Percentiles rank a stretch among this genome's conserved stretches.
Evolutionary conservation across 2,329 filamentous ascomycete genomes (phyloP).

Genomic region (Aspergillus versicolor): DNA sequence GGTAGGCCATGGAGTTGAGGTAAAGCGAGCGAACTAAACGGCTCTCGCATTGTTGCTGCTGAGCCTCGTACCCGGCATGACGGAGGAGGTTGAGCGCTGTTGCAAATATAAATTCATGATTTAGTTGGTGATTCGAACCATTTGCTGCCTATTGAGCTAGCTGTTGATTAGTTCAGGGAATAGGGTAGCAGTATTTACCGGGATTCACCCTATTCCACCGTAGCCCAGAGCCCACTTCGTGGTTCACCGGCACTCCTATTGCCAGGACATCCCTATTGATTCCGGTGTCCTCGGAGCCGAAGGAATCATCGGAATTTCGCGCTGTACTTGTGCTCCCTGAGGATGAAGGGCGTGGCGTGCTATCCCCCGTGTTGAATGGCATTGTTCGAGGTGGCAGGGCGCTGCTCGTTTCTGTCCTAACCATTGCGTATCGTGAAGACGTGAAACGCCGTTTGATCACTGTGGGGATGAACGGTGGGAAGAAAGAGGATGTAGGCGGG

Average conservation of each 20-base stretch:
- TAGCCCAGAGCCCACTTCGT: slow-evolving; percentile 33
- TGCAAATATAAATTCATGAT: neutral
- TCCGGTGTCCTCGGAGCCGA: slow-evolving; percentile 17
- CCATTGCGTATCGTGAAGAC: slow-evolving; percentile 1
- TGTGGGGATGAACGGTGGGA: slow-evolving; percentile 9
- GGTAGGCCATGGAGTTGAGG: slow-evolving; percentile 38
- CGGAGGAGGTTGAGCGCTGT: slow-evolving; percentile 38
- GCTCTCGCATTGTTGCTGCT: slow-evolving; percentile 31
- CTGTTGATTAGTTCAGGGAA: neutral
- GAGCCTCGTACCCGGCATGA: slow-evolving; percentile 36
- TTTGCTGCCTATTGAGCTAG: neutral
- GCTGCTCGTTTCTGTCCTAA: neutral
- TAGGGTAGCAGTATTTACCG: slow-evolving; percentile 20
- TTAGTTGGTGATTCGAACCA: slow-evolving; percentile 1
- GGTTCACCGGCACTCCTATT: slow-evolving; percentile 17
- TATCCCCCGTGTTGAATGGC: neutral
- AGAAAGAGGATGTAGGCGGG: slow-evolving; percentile 3
- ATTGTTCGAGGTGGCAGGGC: neutral
- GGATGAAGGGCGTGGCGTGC: slow-evolving; percentile 13
- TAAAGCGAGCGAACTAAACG: slow-evolving; percentile 35
- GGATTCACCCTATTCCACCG: slow-evolving; percentile 36
- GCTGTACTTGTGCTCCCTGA: slow-evolving; percentile 13
- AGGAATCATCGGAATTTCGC: slow-evolving; percentile 7
- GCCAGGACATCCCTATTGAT: slow-evolving; percentile 6
- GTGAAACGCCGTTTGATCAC: slow-evolving; percentile 7